phyloP scores from a whole-genome alignment of 2,329 filamentous ascomycete species.

The Ceratocystis destructans region DNA sequence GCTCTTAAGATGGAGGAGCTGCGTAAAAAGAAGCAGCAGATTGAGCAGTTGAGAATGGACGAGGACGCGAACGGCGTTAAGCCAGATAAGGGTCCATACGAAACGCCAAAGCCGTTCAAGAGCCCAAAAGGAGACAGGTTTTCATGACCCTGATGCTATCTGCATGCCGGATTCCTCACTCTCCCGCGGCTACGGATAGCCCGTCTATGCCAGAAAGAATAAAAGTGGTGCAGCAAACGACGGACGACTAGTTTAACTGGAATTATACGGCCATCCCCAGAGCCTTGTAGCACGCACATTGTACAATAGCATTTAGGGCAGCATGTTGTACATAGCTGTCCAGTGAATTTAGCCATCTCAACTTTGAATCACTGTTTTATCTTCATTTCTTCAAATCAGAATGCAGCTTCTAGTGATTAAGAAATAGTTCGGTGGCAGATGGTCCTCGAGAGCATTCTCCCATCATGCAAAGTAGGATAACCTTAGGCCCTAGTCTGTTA shows the following conservation, averaged over 20 bases:
- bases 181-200: background rate
- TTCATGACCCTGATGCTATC: conserved; percentile 31
- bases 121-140: conserved; percentile 81
- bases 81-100: conserved; percentile 46
- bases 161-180: background rate
- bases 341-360: background rate
- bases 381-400: background rate
- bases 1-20: conserved; percentile 54
- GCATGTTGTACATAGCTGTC: background rate
- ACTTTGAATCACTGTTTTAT: background rate
- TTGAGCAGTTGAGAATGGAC: conserved; percentile 22
- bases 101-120: conserved; percentile 60
- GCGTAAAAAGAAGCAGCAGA: conserved; percentile 47
- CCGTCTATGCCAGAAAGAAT: too few species aligned
- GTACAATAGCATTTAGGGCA: background rate
- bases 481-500: too few species aligned
- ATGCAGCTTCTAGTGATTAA: background rate
- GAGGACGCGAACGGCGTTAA: conserved; percentile 19
- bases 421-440: too few species aligned
- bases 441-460: too few species aligned
- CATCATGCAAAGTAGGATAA: too few species aligned
- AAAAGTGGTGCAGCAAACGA: background rate
- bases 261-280: background rate
- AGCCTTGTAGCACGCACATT: background rate
- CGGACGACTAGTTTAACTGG: background rate